Percentiles rank a stretch among this genome's conserved stretches.
Evolutionary conservation across 805 yeast species (phyloP).

Genomic region (Zygosaccharomyces rouxii): DNA sequence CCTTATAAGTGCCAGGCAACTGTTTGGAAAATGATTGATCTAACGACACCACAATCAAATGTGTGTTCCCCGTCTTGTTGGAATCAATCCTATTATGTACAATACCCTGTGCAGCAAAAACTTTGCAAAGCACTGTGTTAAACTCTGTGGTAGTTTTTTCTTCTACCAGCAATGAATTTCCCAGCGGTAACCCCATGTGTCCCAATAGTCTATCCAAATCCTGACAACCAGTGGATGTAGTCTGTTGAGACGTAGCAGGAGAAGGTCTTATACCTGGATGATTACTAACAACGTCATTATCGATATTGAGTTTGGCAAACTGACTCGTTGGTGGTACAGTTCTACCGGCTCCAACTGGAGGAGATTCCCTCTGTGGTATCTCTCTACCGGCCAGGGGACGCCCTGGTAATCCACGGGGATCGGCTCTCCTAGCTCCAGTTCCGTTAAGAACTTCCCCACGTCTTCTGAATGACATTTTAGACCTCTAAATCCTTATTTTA

Average conservation of each 20-base stretch:
- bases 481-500: not conserved
- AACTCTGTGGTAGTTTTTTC: constrained; percentile 90
- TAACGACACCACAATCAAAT: constrained; percentile 59
- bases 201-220: constrained; percentile 70
- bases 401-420: constrained; percentile 1
- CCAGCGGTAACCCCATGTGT: constrained; percentile 85
- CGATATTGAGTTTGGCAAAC: not conserved
- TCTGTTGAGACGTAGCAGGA: constrained; percentile 60
- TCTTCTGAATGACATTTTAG: constrained; percentile 53
- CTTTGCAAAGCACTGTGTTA: constrained; percentile 60
- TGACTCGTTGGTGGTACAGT: constrained; percentile 1
- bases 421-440: constrained; percentile 7
- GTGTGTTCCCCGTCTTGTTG: constrained; percentile 42
- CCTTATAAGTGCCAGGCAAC: constrained; percentile 73
- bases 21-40: constrained; percentile 58
- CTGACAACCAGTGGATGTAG: constrained; percentile 73
- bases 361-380: not conserved
- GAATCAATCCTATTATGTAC: constrained; percentile 50
- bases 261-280: constrained; percentile 75
- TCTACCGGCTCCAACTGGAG: not conserved
- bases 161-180: constrained; percentile 63
- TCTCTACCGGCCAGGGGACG: constrained; percentile 3
- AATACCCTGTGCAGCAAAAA: constrained; percentile 74
- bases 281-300: not conserved
- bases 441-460: constrained; percentile 45